A percentile compares a stretch with the other conserved stretches of the same genome.
Evolutionary conservation across 179 eudicot genomes (phyloP).

Genomic region (Vitellaria paradoxa): DNA sequence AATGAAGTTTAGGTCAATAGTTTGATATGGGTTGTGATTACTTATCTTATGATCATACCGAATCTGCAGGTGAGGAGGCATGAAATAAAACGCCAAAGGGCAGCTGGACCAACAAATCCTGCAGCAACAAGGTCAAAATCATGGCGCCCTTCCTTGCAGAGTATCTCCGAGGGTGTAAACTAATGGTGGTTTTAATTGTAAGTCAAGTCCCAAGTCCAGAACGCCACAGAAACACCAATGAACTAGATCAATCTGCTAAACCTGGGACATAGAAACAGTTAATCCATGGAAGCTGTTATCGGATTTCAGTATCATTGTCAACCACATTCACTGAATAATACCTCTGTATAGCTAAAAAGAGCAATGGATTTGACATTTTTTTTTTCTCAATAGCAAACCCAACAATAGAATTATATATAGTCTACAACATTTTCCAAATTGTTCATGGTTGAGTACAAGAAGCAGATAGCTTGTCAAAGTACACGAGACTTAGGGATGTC

Average conservation of each 20-base stretch:
- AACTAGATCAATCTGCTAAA: neutral
- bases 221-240: neutral
- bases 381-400: too few species aligned
- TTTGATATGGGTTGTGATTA: neutral
- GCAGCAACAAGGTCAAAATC: conserved; percentile 47
- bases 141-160: conserved; percentile 84
- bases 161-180: conserved; percentile 66
- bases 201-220: neutral
- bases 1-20: neutral
- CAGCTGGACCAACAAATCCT: conserved; percentile 33
- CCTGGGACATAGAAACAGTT: neutral
- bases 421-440: too few species aligned
- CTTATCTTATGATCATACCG: conserved; percentile 3
- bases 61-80: conserved; percentile 42
- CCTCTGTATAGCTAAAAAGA: conserved; percentile 23
- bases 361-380: neutral
- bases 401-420: neutral
- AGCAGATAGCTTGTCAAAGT: neutral
- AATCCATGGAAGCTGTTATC: conserved; percentile 8
- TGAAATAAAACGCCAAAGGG: conserved; percentile 45
- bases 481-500: neutral
- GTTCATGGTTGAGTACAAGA: neutral
- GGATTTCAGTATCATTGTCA: neutral
- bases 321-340: conserved; percentile 7
- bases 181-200: conserved; percentile 12